Percentiles rank a stretch among this genome's conserved stretches.
phyloP scores from a whole-genome alignment of 768 basidiomycete species.

The Xerocomellus amylosporus region DNA sequence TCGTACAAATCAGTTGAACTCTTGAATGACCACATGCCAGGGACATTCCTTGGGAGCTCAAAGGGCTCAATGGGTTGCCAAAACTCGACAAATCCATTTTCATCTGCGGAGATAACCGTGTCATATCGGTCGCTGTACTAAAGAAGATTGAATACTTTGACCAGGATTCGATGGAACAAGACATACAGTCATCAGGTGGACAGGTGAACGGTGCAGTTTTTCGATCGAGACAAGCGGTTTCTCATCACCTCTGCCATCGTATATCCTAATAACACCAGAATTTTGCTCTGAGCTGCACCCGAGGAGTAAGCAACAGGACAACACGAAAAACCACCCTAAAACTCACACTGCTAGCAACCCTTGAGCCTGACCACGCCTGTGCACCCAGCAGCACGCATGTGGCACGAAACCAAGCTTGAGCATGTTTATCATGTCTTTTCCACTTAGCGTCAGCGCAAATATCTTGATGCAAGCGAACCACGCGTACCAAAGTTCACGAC shows the following conservation, averaged over 20 bases:
- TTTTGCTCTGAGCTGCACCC: slow-evolving; percentile 68
- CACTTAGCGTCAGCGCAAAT: background rate
- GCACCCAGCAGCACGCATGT: slow-evolving; percentile 93
- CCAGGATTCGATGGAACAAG: background rate
- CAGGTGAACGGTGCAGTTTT: slow-evolving; percentile 80
- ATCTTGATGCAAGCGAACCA: background rate
- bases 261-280: slow-evolving; percentile 77
- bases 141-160: background rate
- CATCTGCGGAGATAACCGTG: slow-evolving; percentile 91
- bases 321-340: slow-evolving; percentile 18
- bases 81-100: slow-evolving; percentile 93
- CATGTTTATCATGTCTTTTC: slow-evolving; percentile 97
- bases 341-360: slow-evolving; percentile 83
- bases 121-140: slow-evolving; percentile 92
- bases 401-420: slow-evolving; percentile 86
- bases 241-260: slow-evolving; percentile 87
- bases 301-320: slow-evolving; percentile 14
- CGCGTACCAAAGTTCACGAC: slow-evolving; percentile 93
- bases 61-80: slow-evolving; percentile 93
- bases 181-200: slow-evolving; percentile 87
- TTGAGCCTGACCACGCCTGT: slow-evolving; percentile 82
- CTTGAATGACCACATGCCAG: slow-evolving; percentile 87
- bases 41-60: slow-evolving; percentile 71
- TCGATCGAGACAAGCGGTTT: slow-evolving; percentile 73
- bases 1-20: slow-evolving; percentile 92